phyloP scores from a whole-genome alignment of 495 filamentous ascomycete species.

The Daldinia vernicosa region DNA sequence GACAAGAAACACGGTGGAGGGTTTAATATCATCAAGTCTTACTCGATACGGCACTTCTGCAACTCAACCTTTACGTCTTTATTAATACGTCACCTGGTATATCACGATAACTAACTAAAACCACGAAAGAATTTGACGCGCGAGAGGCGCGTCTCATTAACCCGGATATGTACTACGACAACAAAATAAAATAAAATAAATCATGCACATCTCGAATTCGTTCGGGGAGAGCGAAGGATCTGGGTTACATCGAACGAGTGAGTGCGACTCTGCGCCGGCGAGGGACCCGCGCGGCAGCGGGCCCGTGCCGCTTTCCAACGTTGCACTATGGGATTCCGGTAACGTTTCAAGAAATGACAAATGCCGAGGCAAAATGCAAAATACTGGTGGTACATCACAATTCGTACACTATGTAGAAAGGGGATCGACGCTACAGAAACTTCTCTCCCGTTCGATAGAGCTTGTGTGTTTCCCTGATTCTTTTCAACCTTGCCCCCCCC shows the following conservation, averaged over 20 bases:
- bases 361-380: conserved; percentile 1
- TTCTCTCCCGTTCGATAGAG: not conserved
- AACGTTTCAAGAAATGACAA: conserved; percentile 17
- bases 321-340: conserved; percentile 14
- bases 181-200: no score
- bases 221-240: conserved; percentile 10
- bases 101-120: not conserved
- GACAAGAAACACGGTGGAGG: not conserved
- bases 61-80: not conserved
- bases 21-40: not conserved
- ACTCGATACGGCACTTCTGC: not conserved
- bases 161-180: not conserved
- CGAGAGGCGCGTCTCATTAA: not conserved
- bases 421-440: not conserved
- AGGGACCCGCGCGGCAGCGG: conserved; percentile 1
- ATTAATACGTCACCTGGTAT: not conserved
- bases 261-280: not conserved
- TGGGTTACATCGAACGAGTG: conserved; percentile 1
- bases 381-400: conserved; percentile 19
- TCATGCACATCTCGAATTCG: not conserved
- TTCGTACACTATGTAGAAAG: not conserved
- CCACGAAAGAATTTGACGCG: not conserved
- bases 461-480: not conserved
- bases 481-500: not conserved
- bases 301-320: conserved; percentile 2